A percentile compares a stretch with the other conserved stretches of the same genome.
These are phyloP conservation scores for Aspergillus puulaauensis DNA, from an alignment of 2,329 filamentous ascomycete genomes.

Conservation along the genomic window DNA sequence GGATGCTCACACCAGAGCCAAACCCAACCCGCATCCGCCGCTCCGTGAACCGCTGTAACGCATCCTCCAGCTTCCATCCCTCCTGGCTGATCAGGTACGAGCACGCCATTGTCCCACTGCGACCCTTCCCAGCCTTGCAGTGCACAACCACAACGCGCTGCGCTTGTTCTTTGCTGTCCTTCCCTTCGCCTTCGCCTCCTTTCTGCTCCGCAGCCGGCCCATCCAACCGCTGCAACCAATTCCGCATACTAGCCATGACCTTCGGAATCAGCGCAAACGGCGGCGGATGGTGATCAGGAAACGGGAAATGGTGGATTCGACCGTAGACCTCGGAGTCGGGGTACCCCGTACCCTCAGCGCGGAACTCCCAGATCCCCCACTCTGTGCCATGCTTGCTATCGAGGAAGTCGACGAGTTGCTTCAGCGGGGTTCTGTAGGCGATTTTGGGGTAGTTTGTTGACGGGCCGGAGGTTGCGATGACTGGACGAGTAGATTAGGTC, in stretches of 20 bases:
- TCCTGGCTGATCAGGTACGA: conserved; percentile 89
- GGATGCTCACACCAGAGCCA: conserved; percentile 86
- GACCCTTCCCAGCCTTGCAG: conserved; percentile 94
- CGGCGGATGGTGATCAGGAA: conserved; percentile 95
- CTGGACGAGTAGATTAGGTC: conserved; percentile 28
- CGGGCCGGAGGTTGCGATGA: conserved; percentile 78
- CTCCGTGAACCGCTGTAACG: conserved; percentile 70
- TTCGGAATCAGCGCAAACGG: conserved; percentile 85
- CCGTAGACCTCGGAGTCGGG: conserved; percentile 85
- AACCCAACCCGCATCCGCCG: conserved; percentile 86
- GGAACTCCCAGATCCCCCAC: conserved; percentile 98
- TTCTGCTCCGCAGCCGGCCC: conserved; percentile 14
- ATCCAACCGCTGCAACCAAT: conserved; percentile 65
- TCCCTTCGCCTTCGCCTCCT: conserved; percentile 1
- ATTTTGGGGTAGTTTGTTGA: conserved; percentile 85
- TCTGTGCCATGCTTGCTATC: conserved; percentile 77
- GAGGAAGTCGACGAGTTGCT: conserved; percentile 82
- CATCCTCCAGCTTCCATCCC: conserved; percentile 65
- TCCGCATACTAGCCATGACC: conserved; percentile 89
- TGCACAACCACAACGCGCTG: conserved; percentile 83
- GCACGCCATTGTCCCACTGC: conserved; percentile 84
- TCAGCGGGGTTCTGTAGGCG: conserved; percentile 90
- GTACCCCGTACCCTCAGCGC: conserved; percentile 94
- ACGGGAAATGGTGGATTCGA: conserved; percentile 87
- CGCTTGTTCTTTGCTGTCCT: conserved; percentile 29